Evolutionary conservation across 225 moss, liverwort and hornwort species (phyloP), one percentile per base, ranked within the genome.

Genomic region (Asterella californica): DNA sequence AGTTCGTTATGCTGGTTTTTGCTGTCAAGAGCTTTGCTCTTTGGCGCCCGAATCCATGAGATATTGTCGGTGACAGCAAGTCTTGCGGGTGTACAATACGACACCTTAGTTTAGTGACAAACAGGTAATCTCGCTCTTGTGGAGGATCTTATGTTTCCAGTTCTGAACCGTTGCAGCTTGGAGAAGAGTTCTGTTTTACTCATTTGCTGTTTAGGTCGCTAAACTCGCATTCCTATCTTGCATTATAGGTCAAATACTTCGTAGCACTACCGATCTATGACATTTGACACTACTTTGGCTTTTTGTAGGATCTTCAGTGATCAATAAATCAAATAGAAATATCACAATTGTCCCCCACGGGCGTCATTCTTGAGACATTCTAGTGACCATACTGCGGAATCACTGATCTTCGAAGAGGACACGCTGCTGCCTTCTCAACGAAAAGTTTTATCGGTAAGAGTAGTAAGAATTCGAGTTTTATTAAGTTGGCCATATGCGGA

Each of bases 91-190:
- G 59, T 57, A 76, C 57, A 57, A 19, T 38, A 36, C 54, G 15
- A 10, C 36, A 30, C 15, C 37, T 36, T 55, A 59, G 8, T 24
- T 6, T 12, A 18, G 30, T 59, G 57, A 57, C 37, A 25, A 76
- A 52, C 57, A 76, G 75, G 75, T 76, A 76, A 11, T 76, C 33
- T 76, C 54, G 1, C 19, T 74, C 17, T 15, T 72, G 46, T 72
- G 70, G 25, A 38, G 2, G 45, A 24, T 24, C 38, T 38, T 70
- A 46, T 24, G n/a, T 48, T 71, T 27, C 46, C 0, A 27, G 10
- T 1, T 61, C n/a, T 61, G 61, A 24, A 25, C 46, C 19, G 22
- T 22, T 45, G 22, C 22, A 24, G n/a, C 25, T 5, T 70, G 5
- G 18, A 36, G 70, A 18, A 38, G 19, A 65, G 32, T 33, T 42